A percentile compares a stretch with the other conserved stretches of the same genome.
Evolutionary conservation across 805 yeast genomes (phyloP).

Genomic region (Metschnikowia matae): DNA sequence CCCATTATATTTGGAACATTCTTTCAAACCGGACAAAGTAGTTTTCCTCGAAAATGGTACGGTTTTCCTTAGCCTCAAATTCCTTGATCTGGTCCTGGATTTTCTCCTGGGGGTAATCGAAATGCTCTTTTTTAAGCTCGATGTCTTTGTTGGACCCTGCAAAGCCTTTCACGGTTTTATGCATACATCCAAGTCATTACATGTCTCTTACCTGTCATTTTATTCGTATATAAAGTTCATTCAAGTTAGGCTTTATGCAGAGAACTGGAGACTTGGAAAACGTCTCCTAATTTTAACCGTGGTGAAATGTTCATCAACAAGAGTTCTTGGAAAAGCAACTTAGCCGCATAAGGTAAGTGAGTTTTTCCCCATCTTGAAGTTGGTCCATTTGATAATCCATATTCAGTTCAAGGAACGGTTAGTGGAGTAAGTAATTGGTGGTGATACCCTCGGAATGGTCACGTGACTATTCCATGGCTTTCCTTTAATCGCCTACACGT

Average conservation of each 20-base stretch:
- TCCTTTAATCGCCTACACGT: too few species aligned
- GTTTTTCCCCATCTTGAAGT: too few species aligned
- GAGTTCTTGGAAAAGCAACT: constrained; percentile 91
- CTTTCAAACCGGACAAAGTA: constrained; percentile 30
- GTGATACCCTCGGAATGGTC: too few species aligned
- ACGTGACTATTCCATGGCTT: too few species aligned
- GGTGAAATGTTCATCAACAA: constrained; percentile 99
- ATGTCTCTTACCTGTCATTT: too few species aligned
- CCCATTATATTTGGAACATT: constrained; percentile 22
- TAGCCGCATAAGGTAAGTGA: constrained; percentile 99
- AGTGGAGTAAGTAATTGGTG: too few species aligned
- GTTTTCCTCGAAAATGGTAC: constrained; percentile 19
- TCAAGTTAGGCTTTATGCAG: constrained; percentile 1
- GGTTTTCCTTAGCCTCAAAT: constrained; percentile 18
- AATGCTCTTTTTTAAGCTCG: constrained; percentile 18
- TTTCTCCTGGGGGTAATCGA: constrained; percentile 22
- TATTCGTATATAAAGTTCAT: not conserved
- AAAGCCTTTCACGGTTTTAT: constrained; percentile 11
- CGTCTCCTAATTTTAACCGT: constrained; percentile 83
- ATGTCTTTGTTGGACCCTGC: constrained; percentile 7
- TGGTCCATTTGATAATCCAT: too few species aligned
- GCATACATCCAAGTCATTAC: too few species aligned
- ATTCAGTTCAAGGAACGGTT: too few species aligned
- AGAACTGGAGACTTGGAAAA: constrained; percentile 41
- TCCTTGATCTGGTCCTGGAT: constrained; percentile 25